These are phyloP conservation scores for Ophiostoma piceae DNA, from an alignment of 2,329 filamentous ascomycete genomes.

Conservation along the genomic window DNA sequence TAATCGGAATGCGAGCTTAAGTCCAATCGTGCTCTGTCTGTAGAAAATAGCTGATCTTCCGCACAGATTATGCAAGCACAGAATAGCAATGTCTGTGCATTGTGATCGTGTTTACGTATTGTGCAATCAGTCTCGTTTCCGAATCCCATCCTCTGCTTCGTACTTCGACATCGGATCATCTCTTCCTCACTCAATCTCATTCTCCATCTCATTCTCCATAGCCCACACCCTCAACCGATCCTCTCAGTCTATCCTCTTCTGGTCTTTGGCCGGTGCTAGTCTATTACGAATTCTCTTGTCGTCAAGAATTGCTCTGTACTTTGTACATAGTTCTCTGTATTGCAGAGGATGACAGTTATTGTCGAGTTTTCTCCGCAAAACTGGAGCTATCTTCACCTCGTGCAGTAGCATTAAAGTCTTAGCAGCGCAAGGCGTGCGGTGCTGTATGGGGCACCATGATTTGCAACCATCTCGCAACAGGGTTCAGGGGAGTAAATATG, in stretches of 20 bases:
- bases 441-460: constrained; percentile 5
- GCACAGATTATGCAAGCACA: neutral
- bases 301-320: neutral
- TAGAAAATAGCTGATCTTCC: neutral
- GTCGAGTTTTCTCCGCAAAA: constrained; percentile 9
- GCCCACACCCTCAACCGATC: constrained; percentile 4
- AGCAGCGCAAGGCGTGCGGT: constrained; percentile 9
- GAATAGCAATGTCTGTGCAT: neutral
- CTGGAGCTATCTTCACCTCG: neutral
- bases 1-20: neutral
- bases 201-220: neutral
- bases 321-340: too few relatives aligned
- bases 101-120: neutral
- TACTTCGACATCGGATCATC: neutral
- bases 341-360: neutral
- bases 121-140: too few relatives aligned
- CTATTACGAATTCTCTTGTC: neutral
- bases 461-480: constrained; percentile 5
- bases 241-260: neutral
- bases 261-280: constrained; percentile 11
- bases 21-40: neutral
- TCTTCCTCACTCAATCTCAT: neutral
- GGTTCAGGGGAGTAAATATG: constrained; percentile 10
- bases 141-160: neutral
- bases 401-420: neutral